Evolutionary conservation across 2,329 filamentous ascomycete genomes (phyloP).

Genomic region (Calonectria hongkongensis): DNA sequence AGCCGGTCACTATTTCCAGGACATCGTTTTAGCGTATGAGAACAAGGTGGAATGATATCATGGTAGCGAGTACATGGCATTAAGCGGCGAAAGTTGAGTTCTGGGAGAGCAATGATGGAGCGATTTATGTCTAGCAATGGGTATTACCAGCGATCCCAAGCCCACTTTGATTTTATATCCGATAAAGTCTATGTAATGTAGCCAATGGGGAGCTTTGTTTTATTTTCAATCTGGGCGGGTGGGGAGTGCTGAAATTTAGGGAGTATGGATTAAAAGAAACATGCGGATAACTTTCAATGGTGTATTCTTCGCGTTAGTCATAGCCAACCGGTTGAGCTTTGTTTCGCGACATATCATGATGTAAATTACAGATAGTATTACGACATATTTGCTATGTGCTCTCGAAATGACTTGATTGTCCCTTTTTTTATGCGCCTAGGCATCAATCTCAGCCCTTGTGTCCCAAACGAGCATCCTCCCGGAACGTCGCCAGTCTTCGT

Average conservation of each 20-base stretch:
- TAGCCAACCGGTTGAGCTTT: neutral
- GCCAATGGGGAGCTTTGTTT: slow-evolving; percentile 35
- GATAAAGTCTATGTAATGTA: slow-evolving; percentile 54
- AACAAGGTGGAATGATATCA: slow-evolving; percentile 27
- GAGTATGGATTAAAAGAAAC: slow-evolving; percentile 49
- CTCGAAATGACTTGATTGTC: neutral
- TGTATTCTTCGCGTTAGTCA: slow-evolving; percentile 2
- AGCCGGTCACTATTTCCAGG: slow-evolving; percentile 14
- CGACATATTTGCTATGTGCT: neutral
- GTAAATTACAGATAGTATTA: slow-evolving; percentile 29
- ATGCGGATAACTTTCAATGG: slow-evolving; percentile 34
- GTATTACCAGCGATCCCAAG: slow-evolving; percentile 37
- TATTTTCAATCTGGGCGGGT: slow-evolving; percentile 47
- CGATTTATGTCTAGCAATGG: slow-evolving; percentile 38
- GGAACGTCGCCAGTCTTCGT: slow-evolving; percentile 75
- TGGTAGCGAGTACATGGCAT: slow-evolving; percentile 39
- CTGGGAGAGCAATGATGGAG: slow-evolving; percentile 41
- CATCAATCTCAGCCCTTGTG: slow-evolving; percentile 60
- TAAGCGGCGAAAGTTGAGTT: slow-evolving; percentile 38
- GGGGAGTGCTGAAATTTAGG: slow-evolving; percentile 45
- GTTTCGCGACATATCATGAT: neutral
- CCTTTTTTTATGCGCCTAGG: slow-evolving; percentile 1
- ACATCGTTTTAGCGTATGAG: slow-evolving; percentile 30
- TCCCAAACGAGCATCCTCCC: slow-evolving; percentile 78
- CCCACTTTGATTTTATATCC: slow-evolving; percentile 45